Evolutionary conservation across 768 basidiomycete genomes (phyloP).

Genomic region (Leccinum pellstonianum): DNA sequence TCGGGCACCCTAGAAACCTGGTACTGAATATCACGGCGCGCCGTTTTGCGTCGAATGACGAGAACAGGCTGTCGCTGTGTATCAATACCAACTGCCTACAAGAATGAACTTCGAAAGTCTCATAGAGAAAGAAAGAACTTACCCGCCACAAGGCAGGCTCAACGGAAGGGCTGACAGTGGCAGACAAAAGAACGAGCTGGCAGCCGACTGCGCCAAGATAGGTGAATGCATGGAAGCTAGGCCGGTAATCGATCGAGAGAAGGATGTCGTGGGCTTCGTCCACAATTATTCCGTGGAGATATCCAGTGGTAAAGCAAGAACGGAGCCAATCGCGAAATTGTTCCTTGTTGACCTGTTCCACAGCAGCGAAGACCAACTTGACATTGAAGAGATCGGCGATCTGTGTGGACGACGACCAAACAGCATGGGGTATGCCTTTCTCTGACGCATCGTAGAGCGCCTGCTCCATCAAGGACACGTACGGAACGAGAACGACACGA

Average conservation of each 20-base stretch:
- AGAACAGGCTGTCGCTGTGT: neutral
- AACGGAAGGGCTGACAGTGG: neutral
- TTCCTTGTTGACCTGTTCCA: neutral
- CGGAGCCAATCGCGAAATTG: neutral
- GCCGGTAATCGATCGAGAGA: neutral
- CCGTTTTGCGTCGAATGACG: neutral
- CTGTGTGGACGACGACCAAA: neutral
- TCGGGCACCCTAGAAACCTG: neutral
- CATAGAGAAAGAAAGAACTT: neutral
- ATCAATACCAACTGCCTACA: neutral
- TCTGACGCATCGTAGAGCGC: neutral
- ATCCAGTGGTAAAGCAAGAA: neutral
- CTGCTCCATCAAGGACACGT: neutral
- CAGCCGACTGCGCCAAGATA: neutral
- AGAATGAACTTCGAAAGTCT: neutral
- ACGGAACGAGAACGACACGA: neutral
- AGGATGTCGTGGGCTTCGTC: constrained; percentile 1
- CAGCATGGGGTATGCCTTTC: neutral
- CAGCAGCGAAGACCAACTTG: neutral
- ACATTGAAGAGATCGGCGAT: neutral
- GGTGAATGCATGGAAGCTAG: neutral
- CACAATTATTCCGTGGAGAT: neutral
- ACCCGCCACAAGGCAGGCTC: neutral
- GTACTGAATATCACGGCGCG: neutral
- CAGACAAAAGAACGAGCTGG: neutral